Conservation (phyloP, 371 early-diverging fungal genomes). For the Polyrhizophydium stewartii region DNA sequence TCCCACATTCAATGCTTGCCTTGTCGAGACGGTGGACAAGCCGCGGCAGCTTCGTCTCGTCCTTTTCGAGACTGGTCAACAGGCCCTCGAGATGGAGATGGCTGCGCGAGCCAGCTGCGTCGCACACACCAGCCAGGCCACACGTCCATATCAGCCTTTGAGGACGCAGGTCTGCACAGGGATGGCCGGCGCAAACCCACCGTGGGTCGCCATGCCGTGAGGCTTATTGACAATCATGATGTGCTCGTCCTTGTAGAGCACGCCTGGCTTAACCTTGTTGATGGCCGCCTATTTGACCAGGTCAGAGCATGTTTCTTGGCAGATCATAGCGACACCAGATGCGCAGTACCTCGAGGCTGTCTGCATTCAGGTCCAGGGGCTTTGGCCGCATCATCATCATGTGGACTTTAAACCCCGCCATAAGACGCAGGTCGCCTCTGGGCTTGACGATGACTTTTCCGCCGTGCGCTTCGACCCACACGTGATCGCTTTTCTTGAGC, state of each 20-base stretch:
- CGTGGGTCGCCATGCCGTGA: constrained; percentile 44
- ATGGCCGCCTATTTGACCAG: neutral
- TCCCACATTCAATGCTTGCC: constrained; percentile 10
- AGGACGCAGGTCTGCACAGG: neutral
- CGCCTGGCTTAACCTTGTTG: neutral
- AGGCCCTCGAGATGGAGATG: constrained; percentile 21
- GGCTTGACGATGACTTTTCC: constrained; percentile 15
- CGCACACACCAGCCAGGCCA: too few relatives aligned
- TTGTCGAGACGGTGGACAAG: constrained; percentile 59
- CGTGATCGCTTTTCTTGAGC: constrained; percentile 27
- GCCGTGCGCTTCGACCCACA: constrained; percentile 20
- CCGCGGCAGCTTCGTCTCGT: constrained; percentile 21
- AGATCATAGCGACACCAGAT: neutral
- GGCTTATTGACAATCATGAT: constrained; percentile 49
- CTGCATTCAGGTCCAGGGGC: neutral
- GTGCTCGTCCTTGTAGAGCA: constrained; percentile 39
- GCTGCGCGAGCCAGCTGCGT: constrained; percentile 27
- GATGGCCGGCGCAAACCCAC: neutral
- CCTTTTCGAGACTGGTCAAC: constrained; percentile 5
- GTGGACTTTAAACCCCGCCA: constrained; percentile 27
- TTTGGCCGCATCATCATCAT: constrained; percentile 11
- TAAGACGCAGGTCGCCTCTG: constrained; percentile 10
- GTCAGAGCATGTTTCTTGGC: neutral
- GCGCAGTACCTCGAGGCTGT: neutral
- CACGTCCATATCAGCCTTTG: too few relatives aligned